Conservation (phyloP, 2,329 filamentous ascomycete species). For the Cordyceps tenuipes region DNA sequence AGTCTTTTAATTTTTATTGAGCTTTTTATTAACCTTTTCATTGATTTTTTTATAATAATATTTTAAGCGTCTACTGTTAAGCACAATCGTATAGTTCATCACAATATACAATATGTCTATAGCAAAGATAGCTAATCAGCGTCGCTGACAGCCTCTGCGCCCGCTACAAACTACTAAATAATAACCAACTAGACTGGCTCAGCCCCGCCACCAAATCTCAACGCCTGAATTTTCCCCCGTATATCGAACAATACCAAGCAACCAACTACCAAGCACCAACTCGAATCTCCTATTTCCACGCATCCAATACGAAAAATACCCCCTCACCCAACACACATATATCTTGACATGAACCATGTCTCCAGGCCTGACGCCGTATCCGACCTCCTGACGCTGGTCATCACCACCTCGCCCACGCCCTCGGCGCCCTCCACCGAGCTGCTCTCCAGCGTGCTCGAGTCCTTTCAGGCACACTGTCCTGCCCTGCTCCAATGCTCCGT, state of each 20-base stretch:
- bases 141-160: no score
- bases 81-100: no score
- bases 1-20: no score
- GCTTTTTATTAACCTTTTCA: no score
- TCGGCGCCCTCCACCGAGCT: slow-evolving; percentile 46
- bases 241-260: neutral
- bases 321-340: no score
- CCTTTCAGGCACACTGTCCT: slow-evolving; percentile 36
- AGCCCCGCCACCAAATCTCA: neutral
- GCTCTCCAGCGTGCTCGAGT: slow-evolving; percentile 36
- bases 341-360: slow-evolving; percentile 5
- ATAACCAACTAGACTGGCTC: no score
- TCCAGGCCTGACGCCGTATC: neutral
- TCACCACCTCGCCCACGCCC: slow-evolving; percentile 48
- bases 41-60: no score
- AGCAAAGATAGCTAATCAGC: no score
- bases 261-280: neutral
- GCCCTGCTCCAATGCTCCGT: slow-evolving; percentile 33
- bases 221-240: neutral
- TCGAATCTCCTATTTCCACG: neutral
- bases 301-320: neutral
- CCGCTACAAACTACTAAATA: no score
- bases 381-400: slow-evolving; percentile 27
- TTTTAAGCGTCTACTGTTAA: no score
- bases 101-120: no score